Conservation (phyloP, 805 yeast species). For the Ogataea pilisensis region DNA sequence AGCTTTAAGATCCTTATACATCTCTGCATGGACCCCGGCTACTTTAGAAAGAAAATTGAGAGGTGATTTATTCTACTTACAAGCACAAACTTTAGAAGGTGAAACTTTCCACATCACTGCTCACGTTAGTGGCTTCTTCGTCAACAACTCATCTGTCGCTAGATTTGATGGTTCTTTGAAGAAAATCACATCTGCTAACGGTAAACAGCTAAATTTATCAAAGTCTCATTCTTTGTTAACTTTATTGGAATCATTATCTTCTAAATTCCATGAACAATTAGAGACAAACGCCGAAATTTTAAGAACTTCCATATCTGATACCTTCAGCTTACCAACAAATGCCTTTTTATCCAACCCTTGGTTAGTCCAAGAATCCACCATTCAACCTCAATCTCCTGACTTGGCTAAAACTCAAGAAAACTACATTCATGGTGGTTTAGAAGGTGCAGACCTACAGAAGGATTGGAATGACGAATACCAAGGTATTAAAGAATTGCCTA, state of each 20-base stretch:
- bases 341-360: constrained; percentile 69
- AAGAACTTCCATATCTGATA: constrained; percentile 43
- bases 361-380: constrained; percentile 42
- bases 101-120: constrained; percentile 78
- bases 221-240: no score
- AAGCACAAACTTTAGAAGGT: constrained; percentile 73
- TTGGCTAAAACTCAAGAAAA: constrained; percentile 55
- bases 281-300: constrained; percentile 46
- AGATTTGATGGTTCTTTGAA: constrained; percentile 65
- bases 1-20: constrained; percentile 51
- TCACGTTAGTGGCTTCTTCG: constrained; percentile 72
- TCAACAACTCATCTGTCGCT: constrained; percentile 62
- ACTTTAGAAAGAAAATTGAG: constrained; percentile 53
- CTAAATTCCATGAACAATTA: constrained; percentile 52
- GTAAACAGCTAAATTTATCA: no score
- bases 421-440: constrained; percentile 50
- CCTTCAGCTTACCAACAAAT: constrained; percentile 59
- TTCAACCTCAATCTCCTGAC: constrained; percentile 41
- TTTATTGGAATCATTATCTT: constrained; percentile 62
- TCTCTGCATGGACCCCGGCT: constrained; percentile 87
- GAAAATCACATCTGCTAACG: constrained; percentile 22
- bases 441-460: constrained; percentile 52
- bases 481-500: constrained; percentile 68
- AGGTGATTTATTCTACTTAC: constrained; percentile 81
- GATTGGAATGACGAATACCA: constrained; percentile 95